Base-by-base conservation (phyloP, 116 monocot genomes). In the Phalaenopsis hybrid region DNA sequence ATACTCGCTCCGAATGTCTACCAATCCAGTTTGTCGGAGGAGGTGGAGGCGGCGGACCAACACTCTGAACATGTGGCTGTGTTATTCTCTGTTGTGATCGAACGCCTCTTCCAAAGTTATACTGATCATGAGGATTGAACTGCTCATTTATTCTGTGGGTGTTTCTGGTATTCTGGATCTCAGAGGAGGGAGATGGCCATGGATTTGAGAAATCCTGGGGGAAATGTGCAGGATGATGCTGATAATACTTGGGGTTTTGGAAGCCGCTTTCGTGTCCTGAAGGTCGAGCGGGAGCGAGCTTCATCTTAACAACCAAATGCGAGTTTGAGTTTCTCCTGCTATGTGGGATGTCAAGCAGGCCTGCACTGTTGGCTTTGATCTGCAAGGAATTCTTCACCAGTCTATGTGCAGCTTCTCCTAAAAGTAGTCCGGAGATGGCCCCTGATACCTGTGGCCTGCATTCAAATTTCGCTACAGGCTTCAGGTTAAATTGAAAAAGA, bases 401-500 rank as follows among this genome's bases (percentile, higher is more conserved):
- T 44, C 99, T 92, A 70, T 93, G 95, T 48, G 99, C 88, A 70
- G 99, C 99, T 82, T 90, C 95, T 37, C 99, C 95, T 7, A 99
- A 81, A 37, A 81, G 79, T n/a, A 76, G 80, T 20, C 93, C 99
- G 74, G 89, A 93, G 65, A 99, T 85, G 25, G 93, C 92, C 20
- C 95, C 95, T 63, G 88, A 85, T 33, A 95, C 90, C 77, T 87
- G 95, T 49, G 84, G 88, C 87, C 99, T 96, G 88, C 8, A 81
- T 87, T 78, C 52, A 77, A 84, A 41, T 63, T 45, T 28, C 2
- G 43, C 9, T 55, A 65, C 33, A 80, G 51, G 75, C 21, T 18
- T 44, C 75, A 72, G 15, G 72, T 34, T 72, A 31, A 9, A 16
- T 37, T 4, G 41, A 72, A 2, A 8, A 65, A 23, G 12, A 28